These are phyloP conservation scores for Sclerotinia trifoliorum DNA, from an alignment of 2,329 filamentous ascomycete genomes.

Conservation along the genomic window DNA sequence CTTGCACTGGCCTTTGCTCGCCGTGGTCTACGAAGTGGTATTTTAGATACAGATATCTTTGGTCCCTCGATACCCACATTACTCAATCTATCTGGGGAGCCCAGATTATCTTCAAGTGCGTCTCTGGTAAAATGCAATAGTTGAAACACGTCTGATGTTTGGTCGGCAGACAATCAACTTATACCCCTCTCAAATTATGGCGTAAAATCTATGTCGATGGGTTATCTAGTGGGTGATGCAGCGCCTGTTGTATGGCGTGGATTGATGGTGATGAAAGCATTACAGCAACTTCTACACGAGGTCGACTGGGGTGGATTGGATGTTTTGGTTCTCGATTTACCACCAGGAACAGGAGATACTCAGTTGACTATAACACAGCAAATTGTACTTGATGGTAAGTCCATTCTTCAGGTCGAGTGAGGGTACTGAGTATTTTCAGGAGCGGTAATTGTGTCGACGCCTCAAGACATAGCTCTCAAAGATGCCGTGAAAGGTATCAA, in stretches of 20 bases:
- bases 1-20: slow-evolving; percentile 83
- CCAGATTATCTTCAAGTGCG: slow-evolving; percentile 69
- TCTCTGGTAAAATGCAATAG: slow-evolving; percentile 29
- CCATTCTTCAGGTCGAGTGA: neutral
- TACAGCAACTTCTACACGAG: slow-evolving; percentile 92
- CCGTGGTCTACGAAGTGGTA: slow-evolving; percentile 76
- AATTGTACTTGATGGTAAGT: slow-evolving; percentile 75
- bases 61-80: slow-evolving; percentile 92
- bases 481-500: slow-evolving; percentile 90
- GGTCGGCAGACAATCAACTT: slow-evolving; percentile 66
- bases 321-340: slow-evolving; percentile 83
- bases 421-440: slow-evolving; percentile 46
- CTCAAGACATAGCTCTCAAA: slow-evolving; percentile 87
- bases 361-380: slow-evolving; percentile 97
- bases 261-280: slow-evolving; percentile 95
- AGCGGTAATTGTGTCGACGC: slow-evolving; percentile 85
- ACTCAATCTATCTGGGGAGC: slow-evolving; percentile 77
- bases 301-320: slow-evolving; percentile 92
- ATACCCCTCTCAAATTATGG: slow-evolving; percentile 91
- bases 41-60: slow-evolving; percentile 95
- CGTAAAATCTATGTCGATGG: slow-evolving; percentile 98
- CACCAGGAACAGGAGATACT: slow-evolving; percentile 91
- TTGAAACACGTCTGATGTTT: slow-evolving; percentile 32
- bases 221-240: slow-evolving; percentile 77
- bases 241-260: slow-evolving; percentile 93